Evolutionary conservation across 805 yeast genomes (phyloP).

Genomic region (Cyberlindnera suaveolens): DNA sequence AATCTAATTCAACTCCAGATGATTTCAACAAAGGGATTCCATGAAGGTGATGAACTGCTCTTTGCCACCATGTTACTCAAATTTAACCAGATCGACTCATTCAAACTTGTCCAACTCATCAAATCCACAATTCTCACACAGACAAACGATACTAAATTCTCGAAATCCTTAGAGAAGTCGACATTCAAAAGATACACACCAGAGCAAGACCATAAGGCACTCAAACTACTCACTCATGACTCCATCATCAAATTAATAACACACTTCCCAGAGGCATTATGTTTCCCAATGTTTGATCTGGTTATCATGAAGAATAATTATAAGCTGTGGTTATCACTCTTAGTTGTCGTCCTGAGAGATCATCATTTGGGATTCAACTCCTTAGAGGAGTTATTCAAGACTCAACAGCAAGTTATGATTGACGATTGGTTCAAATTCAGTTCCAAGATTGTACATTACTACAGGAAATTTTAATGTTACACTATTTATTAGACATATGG

Average conservation of each 20-base stretch:
- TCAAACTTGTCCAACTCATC: conserved; percentile 15
- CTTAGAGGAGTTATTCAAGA: conserved; percentile 21
- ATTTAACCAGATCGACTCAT: conserved; percentile 18
- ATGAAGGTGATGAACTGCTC: conserved; percentile 29
- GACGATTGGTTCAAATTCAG: conserved; percentile 17
- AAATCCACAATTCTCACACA: conserved; percentile 15
- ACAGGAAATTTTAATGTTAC: conserved; percentile 17
- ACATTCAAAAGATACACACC: conserved; percentile 10
- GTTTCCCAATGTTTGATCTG: conserved; percentile 18
- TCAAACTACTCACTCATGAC: conserved; percentile 7
- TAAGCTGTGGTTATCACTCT: conserved; percentile 33
- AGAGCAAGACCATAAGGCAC: conserved; percentile 4
- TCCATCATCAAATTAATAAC: conserved; percentile 2
- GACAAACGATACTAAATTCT: conserved; percentile 10
- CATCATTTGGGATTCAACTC: conserved; percentile 46
- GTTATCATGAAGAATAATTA: conserved; percentile 24
- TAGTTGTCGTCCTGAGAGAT: conserved; percentile 36
- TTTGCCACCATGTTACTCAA: conserved; percentile 21
- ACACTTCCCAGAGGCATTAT: conserved; percentile 4
- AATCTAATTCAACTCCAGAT: conserved; percentile 29
- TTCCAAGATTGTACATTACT: conserved; percentile 13
- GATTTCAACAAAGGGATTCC: conserved; percentile 29
- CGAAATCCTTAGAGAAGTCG: conserved; percentile 12
- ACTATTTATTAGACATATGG: conserved; percentile 13
- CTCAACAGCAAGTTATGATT: conserved; percentile 5